A percentile compares a stretch with the other conserved stretches of the same genome.
Conservation (phyloP, 2,329 filamentous ascomycete genomes). For the Cladosporium sp. region DNA sequence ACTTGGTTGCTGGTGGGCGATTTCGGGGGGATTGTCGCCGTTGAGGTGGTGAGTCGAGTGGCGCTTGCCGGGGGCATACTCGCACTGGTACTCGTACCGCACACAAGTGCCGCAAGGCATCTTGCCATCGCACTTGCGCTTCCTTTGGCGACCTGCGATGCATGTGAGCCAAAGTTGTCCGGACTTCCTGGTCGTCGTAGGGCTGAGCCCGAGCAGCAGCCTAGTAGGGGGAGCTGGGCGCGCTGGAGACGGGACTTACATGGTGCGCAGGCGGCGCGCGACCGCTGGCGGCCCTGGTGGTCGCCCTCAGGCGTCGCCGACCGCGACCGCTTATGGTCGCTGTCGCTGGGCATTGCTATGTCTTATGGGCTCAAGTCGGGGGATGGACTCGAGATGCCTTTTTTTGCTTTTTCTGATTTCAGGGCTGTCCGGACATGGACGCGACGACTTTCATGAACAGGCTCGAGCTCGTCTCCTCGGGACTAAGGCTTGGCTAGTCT, state of each 20-base stretch:
- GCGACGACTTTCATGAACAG: slow-evolving; percentile 7
- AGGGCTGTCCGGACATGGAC: slow-evolving; percentile 4
- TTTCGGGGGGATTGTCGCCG: slow-evolving; percentile 23
- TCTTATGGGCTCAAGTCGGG: not conserved
- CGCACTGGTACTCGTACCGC: slow-evolving; percentile 33
- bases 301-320: slow-evolving; percentile 13
- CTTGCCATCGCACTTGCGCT: slow-evolving; percentile 28
- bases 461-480: slow-evolving; percentile 1
- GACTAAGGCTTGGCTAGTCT: slow-evolving; percentile 6
- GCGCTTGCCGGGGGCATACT: slow-evolving; percentile 28
- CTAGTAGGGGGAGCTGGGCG: not conserved
- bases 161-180: not conserved
- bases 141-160: slow-evolving; percentile 11
- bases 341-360: slow-evolving; percentile 2
- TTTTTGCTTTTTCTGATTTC: not conserved
- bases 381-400: not conserved
- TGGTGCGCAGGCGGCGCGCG: slow-evolving; percentile 31
- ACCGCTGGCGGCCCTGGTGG: slow-evolving; percentile 28
- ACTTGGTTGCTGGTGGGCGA: slow-evolving; percentile 18
- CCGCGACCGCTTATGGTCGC: slow-evolving; percentile 8
- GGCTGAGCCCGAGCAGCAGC: slow-evolving; percentile 7
- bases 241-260: slow-evolving; percentile 26
- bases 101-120: slow-evolving; percentile 31
- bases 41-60: slow-evolving; percentile 20
- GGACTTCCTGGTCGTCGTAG: not conserved